A percentile compares a stretch with the other conserved stretches of the same genome.
phyloP scores from a whole-genome alignment of 2,329 filamentous ascomycete species.

The Aaosphaeria arxii region DNA sequence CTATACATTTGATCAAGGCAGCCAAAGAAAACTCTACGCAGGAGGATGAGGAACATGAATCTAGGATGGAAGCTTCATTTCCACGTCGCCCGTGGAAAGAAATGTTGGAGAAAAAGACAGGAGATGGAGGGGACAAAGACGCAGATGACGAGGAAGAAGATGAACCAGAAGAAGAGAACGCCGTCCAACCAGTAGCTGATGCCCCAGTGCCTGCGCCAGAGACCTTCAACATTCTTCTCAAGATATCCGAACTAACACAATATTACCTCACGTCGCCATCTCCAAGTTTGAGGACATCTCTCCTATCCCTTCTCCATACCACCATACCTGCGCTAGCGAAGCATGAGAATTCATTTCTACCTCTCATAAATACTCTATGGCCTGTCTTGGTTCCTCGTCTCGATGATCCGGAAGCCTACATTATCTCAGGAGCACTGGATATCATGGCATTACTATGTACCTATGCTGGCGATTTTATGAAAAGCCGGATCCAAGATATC shows the following conservation, averaged over 20 bases:
- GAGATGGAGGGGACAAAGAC: slow-evolving; percentile 27
- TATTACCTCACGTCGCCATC: slow-evolving; percentile 87
- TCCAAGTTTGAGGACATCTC: slow-evolving; percentile 70
- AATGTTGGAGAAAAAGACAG: slow-evolving; percentile 1
- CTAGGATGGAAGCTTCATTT: slow-evolving; percentile 16
- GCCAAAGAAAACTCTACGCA: slow-evolving; percentile 26
- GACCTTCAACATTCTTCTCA: slow-evolving; percentile 76
- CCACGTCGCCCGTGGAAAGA: slow-evolving; percentile 35
- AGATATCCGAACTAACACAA: slow-evolving; percentile 80
- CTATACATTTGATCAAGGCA: slow-evolving; percentile 24
- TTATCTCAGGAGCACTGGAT: slow-evolving; percentile 67
- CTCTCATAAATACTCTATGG: slow-evolving; percentile 88
- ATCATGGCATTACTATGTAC: slow-evolving; percentile 67
- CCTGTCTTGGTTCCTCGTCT: slow-evolving; percentile 71
- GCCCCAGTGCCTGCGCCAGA: slow-evolving; percentile 66
- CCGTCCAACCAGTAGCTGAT: slow-evolving; percentile 29
- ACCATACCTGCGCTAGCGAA: slow-evolving; percentile 68
- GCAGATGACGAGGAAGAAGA: slow-evolving; percentile 28
- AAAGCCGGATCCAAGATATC: slow-evolving; percentile 68
- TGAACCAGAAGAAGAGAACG: slow-evolving; percentile 14
- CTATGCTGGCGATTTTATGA: slow-evolving; percentile 77
- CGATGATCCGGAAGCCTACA: slow-evolving; percentile 64
- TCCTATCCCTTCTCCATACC: slow-evolving; percentile 73
- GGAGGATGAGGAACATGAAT: slow-evolving; percentile 20
- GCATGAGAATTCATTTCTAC: slow-evolving; percentile 81